Evolutionary conservation across 805 yeast species (phyloP).

Genomic region (Candida silvatica): DNA sequence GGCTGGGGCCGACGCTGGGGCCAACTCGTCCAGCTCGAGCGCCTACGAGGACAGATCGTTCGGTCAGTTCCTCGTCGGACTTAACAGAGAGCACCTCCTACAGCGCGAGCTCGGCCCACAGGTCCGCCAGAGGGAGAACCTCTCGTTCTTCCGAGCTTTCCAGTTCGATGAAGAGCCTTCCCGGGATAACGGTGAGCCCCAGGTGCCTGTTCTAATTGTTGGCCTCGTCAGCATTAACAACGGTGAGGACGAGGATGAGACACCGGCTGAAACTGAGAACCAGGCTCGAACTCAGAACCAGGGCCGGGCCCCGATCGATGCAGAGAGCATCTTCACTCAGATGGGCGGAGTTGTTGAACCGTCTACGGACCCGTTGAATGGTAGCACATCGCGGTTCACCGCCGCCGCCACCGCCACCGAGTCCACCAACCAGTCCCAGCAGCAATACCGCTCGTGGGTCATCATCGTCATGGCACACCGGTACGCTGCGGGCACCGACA

Average conservation of each 20-base stretch:
- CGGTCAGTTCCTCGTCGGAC: constrained; percentile 31
- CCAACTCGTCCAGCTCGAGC: constrained; percentile 1
- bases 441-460: constrained; percentile 43
- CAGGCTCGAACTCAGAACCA: too few relatives aligned
- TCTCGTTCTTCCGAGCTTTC: constrained; percentile 35
- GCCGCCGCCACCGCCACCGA: constrained; percentile 1
- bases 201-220: constrained; percentile 22
- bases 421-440: neutral
- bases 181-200: constrained; percentile 9
- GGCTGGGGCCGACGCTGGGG: neutral
- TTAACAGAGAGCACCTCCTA: constrained; percentile 15
- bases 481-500: constrained; percentile 29
- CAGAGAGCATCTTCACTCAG: neutral
- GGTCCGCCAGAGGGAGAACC: constrained; percentile 20
- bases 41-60: constrained; percentile 29
- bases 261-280: too few relatives aligned
- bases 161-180: constrained; percentile 23
- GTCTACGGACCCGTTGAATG: neutral
- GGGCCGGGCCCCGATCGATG: neutral
- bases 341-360: neutral
- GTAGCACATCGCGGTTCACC: neutral
- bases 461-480: constrained; percentile 53
- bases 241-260: constrained; percentile 3
- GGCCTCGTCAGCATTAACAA: constrained; percentile 23
- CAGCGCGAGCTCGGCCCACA: constrained; percentile 20